Conservation (phyloP, 2,329 filamentous ascomycete species). For the Emydomyces testavorans region DNA sequence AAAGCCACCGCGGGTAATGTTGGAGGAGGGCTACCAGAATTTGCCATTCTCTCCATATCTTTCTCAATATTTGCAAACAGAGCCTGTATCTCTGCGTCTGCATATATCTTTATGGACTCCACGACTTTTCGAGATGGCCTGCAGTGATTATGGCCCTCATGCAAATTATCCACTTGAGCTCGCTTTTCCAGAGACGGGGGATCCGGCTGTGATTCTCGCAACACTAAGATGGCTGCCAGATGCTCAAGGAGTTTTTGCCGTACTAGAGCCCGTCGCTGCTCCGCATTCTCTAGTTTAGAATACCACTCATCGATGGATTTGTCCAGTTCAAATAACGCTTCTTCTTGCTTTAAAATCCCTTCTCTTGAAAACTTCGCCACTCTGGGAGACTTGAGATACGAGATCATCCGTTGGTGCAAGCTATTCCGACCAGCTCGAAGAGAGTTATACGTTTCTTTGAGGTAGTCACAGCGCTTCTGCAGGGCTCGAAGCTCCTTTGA, state of each 20-base stretch:
- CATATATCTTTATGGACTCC: slow-evolving; percentile 58
- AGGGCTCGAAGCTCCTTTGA: slow-evolving; percentile 57
- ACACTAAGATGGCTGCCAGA: slow-evolving; percentile 57
- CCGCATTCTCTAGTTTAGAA: slow-evolving; percentile 64
- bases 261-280: slow-evolving; percentile 63
- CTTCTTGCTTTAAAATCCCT: slow-evolving; percentile 66
- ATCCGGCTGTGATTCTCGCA: slow-evolving; percentile 44
- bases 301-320: slow-evolving; percentile 71
- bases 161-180: not conserved
- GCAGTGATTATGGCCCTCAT: not conserved
- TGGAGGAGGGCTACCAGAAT: slow-evolving; percentile 14
- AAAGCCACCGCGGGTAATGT: slow-evolving; percentile 13
- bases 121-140: slow-evolving; percentile 33
- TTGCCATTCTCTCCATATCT: slow-evolving; percentile 41
- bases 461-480: slow-evolving; percentile 68
- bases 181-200: slow-evolving; percentile 38
- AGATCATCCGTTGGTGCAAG: slow-evolving; percentile 64
- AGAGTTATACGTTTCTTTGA: slow-evolving; percentile 63
- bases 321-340: slow-evolving; percentile 65
- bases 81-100: slow-evolving; percentile 55
- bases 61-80: slow-evolving; percentile 56
- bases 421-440: slow-evolving; percentile 65
- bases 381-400: slow-evolving; percentile 60
- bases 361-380: slow-evolving; percentile 62
- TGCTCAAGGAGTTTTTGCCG: slow-evolving; percentile 73